phyloP scores from a whole-genome alignment of 2,329 filamentous ascomycete species.

The Talaromyces funiculosus region DNA sequence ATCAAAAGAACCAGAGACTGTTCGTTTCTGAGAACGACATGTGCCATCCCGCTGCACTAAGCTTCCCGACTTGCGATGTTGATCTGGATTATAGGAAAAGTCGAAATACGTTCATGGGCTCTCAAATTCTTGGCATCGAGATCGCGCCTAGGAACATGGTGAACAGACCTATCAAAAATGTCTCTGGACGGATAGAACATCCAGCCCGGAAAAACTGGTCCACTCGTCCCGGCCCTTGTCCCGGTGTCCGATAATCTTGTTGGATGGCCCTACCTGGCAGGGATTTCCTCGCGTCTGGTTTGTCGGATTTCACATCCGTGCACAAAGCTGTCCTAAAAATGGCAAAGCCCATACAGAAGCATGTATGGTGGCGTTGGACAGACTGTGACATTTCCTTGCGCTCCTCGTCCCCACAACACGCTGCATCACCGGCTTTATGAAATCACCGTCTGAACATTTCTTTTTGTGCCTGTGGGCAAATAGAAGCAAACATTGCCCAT shows the following conservation, averaged over 20 bases:
- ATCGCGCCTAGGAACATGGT: neutral
- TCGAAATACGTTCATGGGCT: neutral
- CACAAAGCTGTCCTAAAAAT: neutral
- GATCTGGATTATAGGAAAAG: no score
- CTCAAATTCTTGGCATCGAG: neutral
- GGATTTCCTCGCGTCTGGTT: neutral
- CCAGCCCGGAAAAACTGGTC: neutral
- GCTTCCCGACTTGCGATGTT: neutral
- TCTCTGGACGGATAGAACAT: neutral
- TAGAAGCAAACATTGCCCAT: neutral
- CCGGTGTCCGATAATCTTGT: neutral
- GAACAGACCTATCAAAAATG: constrained; percentile 5
- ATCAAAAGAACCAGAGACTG: no score
- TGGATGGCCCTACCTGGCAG: neutral
- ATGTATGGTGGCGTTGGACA: neutral
- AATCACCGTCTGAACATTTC: neutral
- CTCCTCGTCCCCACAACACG: constrained; percentile 1
- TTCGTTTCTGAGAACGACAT: no score
- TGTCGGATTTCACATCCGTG: constrained; percentile 5
- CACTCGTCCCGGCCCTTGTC: neutral
- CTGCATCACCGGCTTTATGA: neutral
- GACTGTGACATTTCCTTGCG: neutral
- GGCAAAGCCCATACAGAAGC: neutral
- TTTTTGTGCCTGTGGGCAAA: neutral
- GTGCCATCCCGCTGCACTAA: neutral